Conservation (phyloP, 306 rosid species). For the Cucumis sativus region Cucumber_9930_V3 NC_026657.2:36285501-36286000, state of each 20-base stretch:
- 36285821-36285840: conserved; percentile 68
- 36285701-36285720: conserved; percentile 49
- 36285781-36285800: conserved; percentile 53
- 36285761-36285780: conserved; percentile 49
- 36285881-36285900: conserved; percentile 61
- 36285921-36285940: conserved; percentile 57
- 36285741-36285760: conserved; percentile 59
- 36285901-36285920: conserved; percentile 77
- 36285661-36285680: conserved; percentile 55
- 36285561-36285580: conserved; percentile 41
- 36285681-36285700: conserved; percentile 75
- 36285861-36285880: conserved; percentile 75
- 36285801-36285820: conserved; percentile 54
- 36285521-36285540: conserved; percentile 39
- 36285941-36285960: conserved; percentile 62
- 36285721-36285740: conserved; percentile 51
- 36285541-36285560: conserved; percentile 27
- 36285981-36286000: conserved; percentile 70
- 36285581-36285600: conserved; percentile 37
- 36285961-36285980: conserved; percentile 85
- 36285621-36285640: conserved; percentile 61
- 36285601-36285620: conserved; percentile 55
- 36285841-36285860: conserved; percentile 62
- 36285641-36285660: conserved; percentile 78
- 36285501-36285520: conserved; percentile 24